phyloP scores from a whole-genome alignment of 164 flowering plant species.

The Liquidambar formosana region DNA sequence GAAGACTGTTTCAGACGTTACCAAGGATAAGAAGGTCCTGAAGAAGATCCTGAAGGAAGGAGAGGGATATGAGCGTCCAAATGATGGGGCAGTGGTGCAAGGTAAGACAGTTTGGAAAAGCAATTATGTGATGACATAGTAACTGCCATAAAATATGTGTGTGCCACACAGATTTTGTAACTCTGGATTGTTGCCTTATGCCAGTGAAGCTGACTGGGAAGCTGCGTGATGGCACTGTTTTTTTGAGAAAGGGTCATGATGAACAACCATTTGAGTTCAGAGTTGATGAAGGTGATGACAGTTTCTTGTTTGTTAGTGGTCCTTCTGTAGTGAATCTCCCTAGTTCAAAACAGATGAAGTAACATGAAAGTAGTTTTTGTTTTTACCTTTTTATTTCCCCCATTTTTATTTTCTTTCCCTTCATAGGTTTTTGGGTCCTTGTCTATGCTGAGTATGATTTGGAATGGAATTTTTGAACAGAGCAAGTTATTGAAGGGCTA shows the following conservation, averaged over 20 bases:
- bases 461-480: slow-evolving; percentile 36
- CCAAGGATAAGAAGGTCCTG: slow-evolving; percentile 77
- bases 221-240: slow-evolving; percentile 76
- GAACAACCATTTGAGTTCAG: slow-evolving; percentile 76
- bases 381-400: no score
- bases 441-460: no score
- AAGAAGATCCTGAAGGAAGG: slow-evolving; percentile 92
- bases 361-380: neutral
- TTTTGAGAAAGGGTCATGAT: slow-evolving; percentile 75
- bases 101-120: slow-evolving; percentile 27
- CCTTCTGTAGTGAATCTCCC: neutral
- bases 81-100: slow-evolving; percentile 74
- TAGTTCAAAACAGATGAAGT: no score
- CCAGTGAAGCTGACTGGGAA: slow-evolving; percentile 90
- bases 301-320: neutral
- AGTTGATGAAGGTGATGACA: slow-evolving; percentile 74
- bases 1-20: slow-evolving; percentile 86
- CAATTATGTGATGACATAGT: no score
- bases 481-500: slow-evolving; percentile 91
- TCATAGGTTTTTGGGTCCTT: no score
- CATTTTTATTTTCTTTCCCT: no score
- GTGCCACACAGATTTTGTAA: neutral
- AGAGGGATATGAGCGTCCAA: slow-evolving; percentile 86
- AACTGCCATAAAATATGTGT: no score
- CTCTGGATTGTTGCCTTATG: neutral